These are phyloP conservation scores for Coemansia sp. DNA, from an alignment of 192 early-diverging fungal species.

Conservation along the genomic window DNA sequence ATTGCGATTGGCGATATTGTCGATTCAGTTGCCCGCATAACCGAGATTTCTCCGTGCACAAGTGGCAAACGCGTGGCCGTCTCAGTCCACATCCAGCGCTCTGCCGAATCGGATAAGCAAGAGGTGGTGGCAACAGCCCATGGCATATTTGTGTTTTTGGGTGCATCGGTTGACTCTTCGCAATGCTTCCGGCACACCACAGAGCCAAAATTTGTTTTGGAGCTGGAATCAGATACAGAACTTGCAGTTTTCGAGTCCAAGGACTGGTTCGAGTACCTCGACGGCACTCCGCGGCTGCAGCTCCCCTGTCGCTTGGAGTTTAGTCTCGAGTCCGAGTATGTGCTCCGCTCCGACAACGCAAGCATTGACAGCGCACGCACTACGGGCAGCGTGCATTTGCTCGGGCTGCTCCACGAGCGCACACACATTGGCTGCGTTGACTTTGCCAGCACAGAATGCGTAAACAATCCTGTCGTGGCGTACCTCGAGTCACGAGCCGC, in stretches of 20 bases:
- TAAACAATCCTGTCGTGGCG: constrained; percentile 78
- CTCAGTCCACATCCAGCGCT: too few relatives aligned
- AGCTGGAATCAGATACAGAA: constrained; percentile 61
- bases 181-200: constrained; percentile 70
- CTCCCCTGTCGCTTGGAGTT: constrained; percentile 61
- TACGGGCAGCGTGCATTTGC: constrained; percentile 62
- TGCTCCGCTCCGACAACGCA: constrained; percentile 54
- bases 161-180: constrained; percentile 35
- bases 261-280: constrained; percentile 66
- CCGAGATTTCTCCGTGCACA: constrained; percentile 55
- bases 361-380: constrained; percentile 66
- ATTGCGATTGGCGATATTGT: constrained; percentile 73
- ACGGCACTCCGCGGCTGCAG: constrained; percentile 4
- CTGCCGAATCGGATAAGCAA: background rate
- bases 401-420: constrained; percentile 60
- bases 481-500: constrained; percentile 64
- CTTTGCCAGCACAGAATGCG: constrained; percentile 60
- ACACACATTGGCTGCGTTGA: constrained; percentile 73
- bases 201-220: constrained; percentile 64
- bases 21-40: constrained; percentile 66
- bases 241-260: constrained; percentile 85
- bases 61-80: constrained; percentile 77
- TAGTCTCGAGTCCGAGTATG: constrained; percentile 68
- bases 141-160: constrained; percentile 13
- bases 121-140: constrained; percentile 37